These are phyloP conservation scores for Skeletonema marinoi DNA, from an alignment of 108 stramenopile genomes.

Conservation along the genomic window DNA sequence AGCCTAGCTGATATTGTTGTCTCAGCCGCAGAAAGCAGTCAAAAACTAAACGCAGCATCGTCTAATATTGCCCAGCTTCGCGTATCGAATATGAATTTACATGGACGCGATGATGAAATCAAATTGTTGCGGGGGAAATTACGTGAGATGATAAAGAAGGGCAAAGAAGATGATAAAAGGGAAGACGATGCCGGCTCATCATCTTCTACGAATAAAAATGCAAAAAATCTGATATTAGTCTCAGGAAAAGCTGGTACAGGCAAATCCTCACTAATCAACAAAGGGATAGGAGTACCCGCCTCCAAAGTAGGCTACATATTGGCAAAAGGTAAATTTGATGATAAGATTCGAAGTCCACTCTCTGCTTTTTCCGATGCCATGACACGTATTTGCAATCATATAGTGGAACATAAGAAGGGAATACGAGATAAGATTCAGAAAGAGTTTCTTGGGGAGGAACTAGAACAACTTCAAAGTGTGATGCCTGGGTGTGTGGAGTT, in stretches of 20 bases:
- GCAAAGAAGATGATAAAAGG: background rate
- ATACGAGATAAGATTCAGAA: background rate
- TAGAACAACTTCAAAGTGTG: constrained; percentile 1
- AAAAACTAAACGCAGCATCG: background rate
- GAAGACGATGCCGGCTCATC: too few relatives aligned
- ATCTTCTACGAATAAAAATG: background rate
- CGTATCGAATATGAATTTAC: background rate
- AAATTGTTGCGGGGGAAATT: constrained; percentile 17
- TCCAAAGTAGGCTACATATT: constrained; percentile 1
- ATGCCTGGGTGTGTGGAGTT: constrained; percentile 8
- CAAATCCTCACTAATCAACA: constrained; percentile 25
- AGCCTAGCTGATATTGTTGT: background rate
- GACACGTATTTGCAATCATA: background rate
- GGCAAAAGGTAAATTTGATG: constrained; percentile 29
- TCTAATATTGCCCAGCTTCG: background rate
- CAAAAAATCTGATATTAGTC: constrained; percentile 20
- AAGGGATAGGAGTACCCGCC: background rate
- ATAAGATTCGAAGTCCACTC: constrained; percentile 6
- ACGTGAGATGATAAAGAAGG: constrained; percentile 25
- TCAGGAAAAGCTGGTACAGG: constrained; percentile 15
- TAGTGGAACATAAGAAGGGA: background rate
- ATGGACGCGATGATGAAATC: background rate
- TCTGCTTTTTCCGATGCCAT: constrained; percentile 33
- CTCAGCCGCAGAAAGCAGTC: background rate
- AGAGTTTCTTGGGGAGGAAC: constrained; percentile 9